Percentiles rank a stretch among this genome's conserved stretches.
Evolutionary conservation across 2,329 filamentous ascomycete species (phyloP).

Genomic region (Phoma sp.): DNA sequence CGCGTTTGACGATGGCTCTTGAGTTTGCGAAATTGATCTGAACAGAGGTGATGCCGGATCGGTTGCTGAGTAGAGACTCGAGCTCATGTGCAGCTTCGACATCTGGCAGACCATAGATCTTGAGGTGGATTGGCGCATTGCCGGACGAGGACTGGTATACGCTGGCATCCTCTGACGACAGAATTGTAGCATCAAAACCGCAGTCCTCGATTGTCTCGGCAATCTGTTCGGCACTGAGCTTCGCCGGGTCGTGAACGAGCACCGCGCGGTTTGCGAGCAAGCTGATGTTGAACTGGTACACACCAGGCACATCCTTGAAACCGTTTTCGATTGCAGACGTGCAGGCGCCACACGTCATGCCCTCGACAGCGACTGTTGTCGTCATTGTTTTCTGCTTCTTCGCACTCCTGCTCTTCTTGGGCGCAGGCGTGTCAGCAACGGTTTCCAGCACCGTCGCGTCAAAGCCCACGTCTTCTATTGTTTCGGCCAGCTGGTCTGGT

Average conservation of each 20-base stretch:
- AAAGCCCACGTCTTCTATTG: slow-evolving; percentile 75
- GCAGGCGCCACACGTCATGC: slow-evolving; percentile 98
- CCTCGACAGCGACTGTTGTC: slow-evolving; percentile 88
- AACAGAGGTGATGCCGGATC: slow-evolving; percentile 76
- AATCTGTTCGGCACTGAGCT: slow-evolving; percentile 76
- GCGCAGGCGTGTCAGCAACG: slow-evolving; percentile 52
- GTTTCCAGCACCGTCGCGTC: slow-evolving; percentile 80
- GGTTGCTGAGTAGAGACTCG: slow-evolving; percentile 68
- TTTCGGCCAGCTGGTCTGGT: slow-evolving; percentile 62
- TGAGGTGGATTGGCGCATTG: slow-evolving; percentile 74
- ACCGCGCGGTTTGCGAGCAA: slow-evolving; percentile 90
- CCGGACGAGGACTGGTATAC: slow-evolving; percentile 60
- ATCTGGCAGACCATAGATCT: slow-evolving; percentile 80
- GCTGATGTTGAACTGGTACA: slow-evolving; percentile 93
- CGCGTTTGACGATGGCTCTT: slow-evolving; percentile 75
- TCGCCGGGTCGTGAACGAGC: slow-evolving; percentile 77
- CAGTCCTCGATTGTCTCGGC: slow-evolving; percentile 84
- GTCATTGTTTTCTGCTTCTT: slow-evolving; percentile 61
- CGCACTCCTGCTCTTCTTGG: slow-evolving; percentile 44
- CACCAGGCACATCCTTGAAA: slow-evolving; percentile 76
- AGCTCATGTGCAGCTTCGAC: slow-evolving; percentile 74
- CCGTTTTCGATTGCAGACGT: slow-evolving; percentile 88
- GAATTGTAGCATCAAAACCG: slow-evolving; percentile 83
- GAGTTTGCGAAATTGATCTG: slow-evolving; percentile 76
- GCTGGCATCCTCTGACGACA: slow-evolving; percentile 73